Base-by-base conservation (phyloP, 495 filamentous ascomycete genomes). In the Penicillium tannophilum region DNA sequence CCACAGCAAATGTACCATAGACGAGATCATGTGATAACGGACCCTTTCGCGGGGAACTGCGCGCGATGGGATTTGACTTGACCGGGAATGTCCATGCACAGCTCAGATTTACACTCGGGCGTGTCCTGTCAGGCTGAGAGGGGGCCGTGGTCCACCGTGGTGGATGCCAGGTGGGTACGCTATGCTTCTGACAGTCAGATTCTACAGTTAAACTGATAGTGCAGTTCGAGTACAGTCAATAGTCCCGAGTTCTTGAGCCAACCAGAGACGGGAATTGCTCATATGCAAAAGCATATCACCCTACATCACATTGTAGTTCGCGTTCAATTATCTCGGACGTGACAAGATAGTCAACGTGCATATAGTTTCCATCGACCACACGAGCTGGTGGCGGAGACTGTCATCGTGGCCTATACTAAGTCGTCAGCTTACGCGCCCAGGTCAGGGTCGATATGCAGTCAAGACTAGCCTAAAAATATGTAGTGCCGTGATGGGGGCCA, bases 251-350 rank as follows among this genome's bases (percentile, higher is more conserved):
- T 17, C 46, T n/a, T 8, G 26, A 14, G 26, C 26, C 46, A 30
- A 31, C 33, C 39, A 30, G 47, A 47, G 10, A 36, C 9, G 2
- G 6, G 8, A 46, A 11, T 47, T 16, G 20, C 24, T 31, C 4
- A 30, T 8, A 17, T 28, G 4, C 7, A 24, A 49, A 17, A 4
- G 11, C 16, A 41, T 60, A 59, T 64, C 53, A 55, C 52, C 41
- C 16, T 58, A 46, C 58, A 57, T 67, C 53, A 58, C 62, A 55
- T n/a, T n/a, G 11, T 17, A 7, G 28, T 28, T 14, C 3, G 6
- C 11, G 11, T 5, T 26, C 42, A 14, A 28, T 4, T n/a, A 24
- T 26, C 44, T 44, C 47, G 24, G 35, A 12, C 8, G 28, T 47
- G 30, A 49, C 24, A 36, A 12, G 46, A 43, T 52, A 41, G 24